Evolutionary conservation across 352 stramenopile species (phyloP), one percentile per base, ranked within the genome.

Genomic region (Phytophthora foliorum): DNA sequence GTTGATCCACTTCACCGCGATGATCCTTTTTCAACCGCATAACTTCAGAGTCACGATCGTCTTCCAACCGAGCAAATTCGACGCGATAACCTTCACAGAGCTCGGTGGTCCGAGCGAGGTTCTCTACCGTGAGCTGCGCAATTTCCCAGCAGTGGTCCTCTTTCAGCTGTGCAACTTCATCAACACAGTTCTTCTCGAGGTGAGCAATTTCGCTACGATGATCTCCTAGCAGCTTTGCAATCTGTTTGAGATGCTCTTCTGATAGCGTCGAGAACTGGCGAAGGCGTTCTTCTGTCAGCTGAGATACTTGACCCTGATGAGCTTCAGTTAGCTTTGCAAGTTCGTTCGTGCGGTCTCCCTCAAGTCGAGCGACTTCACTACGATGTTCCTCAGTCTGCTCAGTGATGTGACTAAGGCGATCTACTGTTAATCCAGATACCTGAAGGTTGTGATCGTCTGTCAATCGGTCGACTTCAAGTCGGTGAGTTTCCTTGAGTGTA

Each of bases 1-100:
- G 38, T 22, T 57, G 65, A 36, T 50, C 45, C 11, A 69, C 22
- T 63, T 63, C 38, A 24, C 31, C 17, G 10, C 44, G 32, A 16
- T 60, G 58, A 6, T 46, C 25, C 27, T 54, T 29, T 38, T 39
- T 61, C 27, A 64, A 9, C 17, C 22, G 25, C 6, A n/a, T 8
- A 9, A 69, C 7, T 50, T 64, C 25, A 16, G n/a, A n/a, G n/a
- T n/a, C n/a, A n/a, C n/a, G n/a, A n/a, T n/a, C n/a, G n/a, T n/a
- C n/a, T n/a, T n/a, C n/a, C n/a, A n/a, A n/a, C n/a, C n/a, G n/a
- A n/a, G n/a, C n/a, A n/a, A n/a, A n/a, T n/a, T n/a, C n/a, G n/a
- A n/a, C n/a, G n/a, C n/a, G n/a, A n/a, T n/a, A n/a, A n/a, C n/a
- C n/a, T n/a, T n/a, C n/a, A n/a, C n/a, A n/a, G n/a, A n/a, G n/a